phyloP scores from a whole-genome alignment of 768 basidiomycete genomes.

The Lactarius hatsudake region DNA sequence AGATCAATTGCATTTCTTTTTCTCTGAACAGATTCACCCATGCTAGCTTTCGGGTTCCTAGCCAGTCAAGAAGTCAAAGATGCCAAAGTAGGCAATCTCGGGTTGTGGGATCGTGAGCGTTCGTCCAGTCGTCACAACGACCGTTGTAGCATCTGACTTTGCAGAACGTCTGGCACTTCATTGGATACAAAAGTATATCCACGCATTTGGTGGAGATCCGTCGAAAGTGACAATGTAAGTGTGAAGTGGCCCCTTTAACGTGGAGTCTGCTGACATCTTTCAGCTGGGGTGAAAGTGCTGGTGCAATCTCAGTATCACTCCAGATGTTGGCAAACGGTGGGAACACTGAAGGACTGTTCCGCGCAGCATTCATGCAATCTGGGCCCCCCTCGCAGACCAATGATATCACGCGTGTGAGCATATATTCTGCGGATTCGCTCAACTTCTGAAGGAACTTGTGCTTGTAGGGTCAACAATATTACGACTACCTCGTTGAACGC shows the following conservation, averaged over 20 bases:
- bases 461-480: slow-evolving; percentile 36
- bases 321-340: slow-evolving; percentile 44
- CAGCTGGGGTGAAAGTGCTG: slow-evolving; percentile 53
- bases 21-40: background rate
- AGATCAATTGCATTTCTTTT: background rate
- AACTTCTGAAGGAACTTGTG: background rate
- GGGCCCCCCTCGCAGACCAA: slow-evolving; percentile 36
- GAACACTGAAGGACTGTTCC: slow-evolving; percentile 39
- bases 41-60: slow-evolving; percentile 48
- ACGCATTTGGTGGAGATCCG: slow-evolving; percentile 61
- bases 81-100: slow-evolving; percentile 58
- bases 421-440: slow-evolving; percentile 30
- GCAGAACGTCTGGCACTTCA: slow-evolving; percentile 56
- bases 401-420: slow-evolving; percentile 32
- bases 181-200: slow-evolving; percentile 67
- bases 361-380: slow-evolving; percentile 45
- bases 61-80: slow-evolving; percentile 49
- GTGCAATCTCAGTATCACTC: slow-evolving; percentile 45
- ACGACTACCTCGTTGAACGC: slow-evolving; percentile 40
- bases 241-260: slow-evolving; percentile 9
- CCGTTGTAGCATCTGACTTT: background rate
- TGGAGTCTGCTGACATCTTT: background rate
- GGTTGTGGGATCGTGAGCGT: slow-evolving; percentile 57
- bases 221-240: slow-evolving; percentile 54
- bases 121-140: background rate